Conservation (phyloP, 169 alveolate genomes). For the Eimeria acervulina region DNA sequence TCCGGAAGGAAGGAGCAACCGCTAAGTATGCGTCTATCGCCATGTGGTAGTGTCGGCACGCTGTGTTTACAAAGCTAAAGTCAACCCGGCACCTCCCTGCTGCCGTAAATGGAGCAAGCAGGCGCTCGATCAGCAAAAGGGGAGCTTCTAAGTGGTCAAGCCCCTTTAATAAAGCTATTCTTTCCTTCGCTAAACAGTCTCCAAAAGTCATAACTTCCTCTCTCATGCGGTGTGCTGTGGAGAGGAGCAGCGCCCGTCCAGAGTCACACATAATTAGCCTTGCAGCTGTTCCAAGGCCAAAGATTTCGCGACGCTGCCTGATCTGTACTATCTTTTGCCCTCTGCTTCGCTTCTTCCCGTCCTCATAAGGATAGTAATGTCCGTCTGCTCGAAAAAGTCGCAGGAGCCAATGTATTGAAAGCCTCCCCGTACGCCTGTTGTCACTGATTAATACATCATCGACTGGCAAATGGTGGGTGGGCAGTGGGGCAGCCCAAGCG, state of each 20-base stretch:
- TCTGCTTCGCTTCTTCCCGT: conserved; percentile 68
- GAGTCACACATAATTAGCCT: conserved; percentile 73
- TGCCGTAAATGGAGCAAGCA: conserved; percentile 49
- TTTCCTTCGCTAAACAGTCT: conserved; percentile 68
- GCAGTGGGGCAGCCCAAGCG: background rate
- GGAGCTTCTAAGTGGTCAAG: conserved; percentile 76
- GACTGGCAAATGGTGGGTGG: background rate
- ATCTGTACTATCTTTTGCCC: conserved; percentile 64
- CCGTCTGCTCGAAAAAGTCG: conserved; percentile 15
- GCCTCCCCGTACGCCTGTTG: background rate
- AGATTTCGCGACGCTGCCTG: conserved; percentile 44
- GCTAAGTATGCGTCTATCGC: conserved; percentile 55
- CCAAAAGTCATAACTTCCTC: conserved; percentile 73
- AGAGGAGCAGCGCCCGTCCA: conserved; percentile 56
- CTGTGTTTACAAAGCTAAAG: conserved; percentile 63
- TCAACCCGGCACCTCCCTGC: conserved; percentile 61
- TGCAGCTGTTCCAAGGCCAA: conserved; percentile 72
- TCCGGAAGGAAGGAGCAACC: conserved; percentile 75
- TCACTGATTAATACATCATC: background rate
- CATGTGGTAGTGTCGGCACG: conserved; percentile 74
- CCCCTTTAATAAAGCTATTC: conserved; percentile 65
- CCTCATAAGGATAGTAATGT: conserved; percentile 68
- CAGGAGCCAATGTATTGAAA: background rate
- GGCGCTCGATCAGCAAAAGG: conserved; percentile 55
- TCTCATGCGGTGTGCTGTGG: conserved; percentile 75